A percentile compares a stretch with the other conserved stretches of the same genome.
Conservation (phyloP, 768 basidiomycete species). For the Tricholoma terreum region DNA sequence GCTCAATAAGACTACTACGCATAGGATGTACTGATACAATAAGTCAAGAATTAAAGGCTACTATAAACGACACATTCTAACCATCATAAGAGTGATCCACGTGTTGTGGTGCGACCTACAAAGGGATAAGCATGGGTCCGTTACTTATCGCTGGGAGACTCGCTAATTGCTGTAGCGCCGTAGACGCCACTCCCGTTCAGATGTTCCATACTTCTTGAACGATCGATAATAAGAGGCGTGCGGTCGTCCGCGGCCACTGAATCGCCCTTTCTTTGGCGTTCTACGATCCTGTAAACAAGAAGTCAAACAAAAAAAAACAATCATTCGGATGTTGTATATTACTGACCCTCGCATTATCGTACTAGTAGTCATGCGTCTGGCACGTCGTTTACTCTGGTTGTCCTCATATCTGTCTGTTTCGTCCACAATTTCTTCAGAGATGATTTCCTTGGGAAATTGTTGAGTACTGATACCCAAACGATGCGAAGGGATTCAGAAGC, state of each 20-base stretch:
- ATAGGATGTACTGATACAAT: too few relatives aligned
- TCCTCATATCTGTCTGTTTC: constrained; percentile 91
- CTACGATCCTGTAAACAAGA: constrained; percentile 44
- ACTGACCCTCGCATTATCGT: constrained; percentile 76
- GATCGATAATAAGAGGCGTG: constrained; percentile 31
- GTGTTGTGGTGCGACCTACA: not conserved
- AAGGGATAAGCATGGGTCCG: not conserved
- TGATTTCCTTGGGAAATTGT: constrained; percentile 68
- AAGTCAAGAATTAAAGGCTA: too few relatives aligned
- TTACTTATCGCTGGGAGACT: constrained; percentile 6
- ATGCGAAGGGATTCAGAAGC: not conserved
- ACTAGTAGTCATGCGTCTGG: constrained; percentile 67
- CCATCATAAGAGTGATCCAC: not conserved
- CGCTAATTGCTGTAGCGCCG: constrained; percentile 3
- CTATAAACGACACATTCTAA: too few relatives aligned
- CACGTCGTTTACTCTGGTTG: constrained; percentile 75
- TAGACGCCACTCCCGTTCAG: constrained; percentile 1
- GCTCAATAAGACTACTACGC: too few relatives aligned
- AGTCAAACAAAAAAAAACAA: not conserved
- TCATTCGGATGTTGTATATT: not conserved
- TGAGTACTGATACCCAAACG: not conserved
- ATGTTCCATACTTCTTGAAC: not conserved
- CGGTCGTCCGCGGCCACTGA: constrained; percentile 27
- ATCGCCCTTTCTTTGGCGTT: constrained; percentile 41
- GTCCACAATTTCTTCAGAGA: constrained; percentile 93